Percentiles rank a stretch among this genome's conserved stretches.
These are phyloP conservation scores for Lathyrus sativus DNA, from an alignment of 306 rosid genomes.

Conservation along the genomic window DNA sequence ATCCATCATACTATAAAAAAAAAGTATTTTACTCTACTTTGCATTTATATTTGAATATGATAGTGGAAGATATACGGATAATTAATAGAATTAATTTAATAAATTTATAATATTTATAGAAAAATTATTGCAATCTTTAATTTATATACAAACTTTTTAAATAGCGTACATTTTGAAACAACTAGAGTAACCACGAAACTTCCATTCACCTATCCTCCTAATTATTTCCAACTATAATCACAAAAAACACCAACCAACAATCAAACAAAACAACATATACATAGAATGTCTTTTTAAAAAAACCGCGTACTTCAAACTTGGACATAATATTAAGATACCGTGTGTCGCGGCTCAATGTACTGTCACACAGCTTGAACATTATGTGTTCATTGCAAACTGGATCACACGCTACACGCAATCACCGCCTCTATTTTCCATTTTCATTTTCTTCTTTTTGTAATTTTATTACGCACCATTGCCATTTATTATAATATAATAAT, in stretches of 20 bases:
- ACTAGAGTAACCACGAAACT: neutral
- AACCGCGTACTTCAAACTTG: conserved; percentile 46
- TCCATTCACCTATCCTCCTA: neutral
- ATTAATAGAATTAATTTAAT: no score
- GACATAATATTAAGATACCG: conserved; percentile 52
- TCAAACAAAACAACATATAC: conserved; percentile 18
- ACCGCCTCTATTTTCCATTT: conserved; percentile 28
- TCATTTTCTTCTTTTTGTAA: neutral
- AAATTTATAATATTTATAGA: no score
- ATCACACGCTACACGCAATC: conserved; percentile 38
- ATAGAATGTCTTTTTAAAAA: conserved; percentile 44
- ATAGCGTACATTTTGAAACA: no score
- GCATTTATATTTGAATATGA: no score
- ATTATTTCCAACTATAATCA: conserved; percentile 7
- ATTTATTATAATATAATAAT: neutral
- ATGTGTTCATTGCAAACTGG: conserved; percentile 9
- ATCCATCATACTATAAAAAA: no score
- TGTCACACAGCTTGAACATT: conserved; percentile 34
- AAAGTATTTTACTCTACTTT: no score
- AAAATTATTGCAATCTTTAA: no score
- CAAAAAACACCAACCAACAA: conserved; percentile 4
- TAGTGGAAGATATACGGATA: no score
- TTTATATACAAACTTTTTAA: no score
- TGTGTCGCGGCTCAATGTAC: conserved; percentile 58
- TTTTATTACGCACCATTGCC: neutral